Conservation (phyloP, 106 monocot genomes). For the Dendrobium catenatum region DNA sequence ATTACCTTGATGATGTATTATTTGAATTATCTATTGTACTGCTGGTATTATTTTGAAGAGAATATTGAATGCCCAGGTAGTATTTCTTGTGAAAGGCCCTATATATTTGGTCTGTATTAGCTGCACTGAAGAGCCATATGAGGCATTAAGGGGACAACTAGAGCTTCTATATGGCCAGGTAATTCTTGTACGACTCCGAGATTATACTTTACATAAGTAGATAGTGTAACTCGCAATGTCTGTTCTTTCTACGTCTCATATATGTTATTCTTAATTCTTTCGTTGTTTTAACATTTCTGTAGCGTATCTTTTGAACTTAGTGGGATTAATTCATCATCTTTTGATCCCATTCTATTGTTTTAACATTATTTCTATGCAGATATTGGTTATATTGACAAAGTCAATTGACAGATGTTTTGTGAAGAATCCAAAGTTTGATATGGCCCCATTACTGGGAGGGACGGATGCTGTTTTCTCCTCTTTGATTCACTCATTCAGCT, state of each 20-base stretch:
- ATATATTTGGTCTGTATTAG: constrained; percentile 97
- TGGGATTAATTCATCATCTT: background rate
- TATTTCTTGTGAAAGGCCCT: constrained; percentile 98
- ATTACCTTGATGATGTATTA: background rate
- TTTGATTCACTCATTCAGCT: constrained; percentile 83
- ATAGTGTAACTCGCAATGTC: background rate
- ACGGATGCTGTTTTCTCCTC: constrained; percentile 93
- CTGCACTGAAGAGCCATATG: constrained; percentile 92
- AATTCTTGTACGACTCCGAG: constrained; percentile 4
- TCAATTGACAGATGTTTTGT: constrained; percentile 94
- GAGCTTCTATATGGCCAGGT: constrained; percentile 96
- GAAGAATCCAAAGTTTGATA: constrained; percentile 96
- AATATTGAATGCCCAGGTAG: constrained; percentile 48
- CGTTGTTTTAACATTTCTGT: background rate
- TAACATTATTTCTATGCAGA: constrained; percentile 45
- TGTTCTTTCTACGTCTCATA: background rate
- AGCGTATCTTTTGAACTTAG: background rate
- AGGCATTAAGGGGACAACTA: constrained; percentile 71
- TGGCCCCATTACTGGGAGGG: constrained; percentile 90
- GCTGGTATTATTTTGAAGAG: constrained; percentile 13
- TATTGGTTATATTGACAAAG: constrained; percentile 92
- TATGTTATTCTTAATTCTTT: background rate
- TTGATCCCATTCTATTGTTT: constrained; percentile 4
- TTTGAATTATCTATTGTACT: background rate
- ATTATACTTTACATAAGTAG: background rate